phyloP scores from a whole-genome alignment of 2,329 filamentous ascomycete genomes.

The Nemania serpens region DNA sequence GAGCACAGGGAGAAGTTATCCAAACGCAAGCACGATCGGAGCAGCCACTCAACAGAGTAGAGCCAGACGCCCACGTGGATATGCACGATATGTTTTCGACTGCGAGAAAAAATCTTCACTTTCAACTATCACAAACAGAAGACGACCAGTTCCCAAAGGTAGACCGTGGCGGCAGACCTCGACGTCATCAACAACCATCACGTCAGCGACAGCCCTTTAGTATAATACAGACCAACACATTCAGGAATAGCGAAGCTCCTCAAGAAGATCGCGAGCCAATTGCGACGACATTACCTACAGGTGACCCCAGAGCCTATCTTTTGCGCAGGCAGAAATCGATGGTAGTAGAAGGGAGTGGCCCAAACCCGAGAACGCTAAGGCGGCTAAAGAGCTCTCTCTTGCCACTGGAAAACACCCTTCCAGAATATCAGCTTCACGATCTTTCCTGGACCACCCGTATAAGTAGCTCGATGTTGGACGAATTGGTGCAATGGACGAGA shows the following conservation, averaged over 20 bases:
- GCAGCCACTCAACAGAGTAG: not conserved
- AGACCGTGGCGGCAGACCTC: not conserved
- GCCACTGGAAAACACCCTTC: conserved; percentile 37
- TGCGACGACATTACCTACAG: conserved; percentile 34
- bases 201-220: conserved; percentile 18
- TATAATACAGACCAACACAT: conserved; percentile 15
- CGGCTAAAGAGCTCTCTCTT: conserved; percentile 39
- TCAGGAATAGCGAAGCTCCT: conserved; percentile 2
- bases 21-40: not conserved
- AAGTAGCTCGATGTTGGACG: conserved; percentile 22
- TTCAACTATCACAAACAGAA: conserved; percentile 26
- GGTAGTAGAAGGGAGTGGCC: conserved; percentile 24
- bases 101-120: conserved; percentile 24
- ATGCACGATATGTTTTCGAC: conserved; percentile 23
- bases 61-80: not conserved
- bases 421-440: conserved; percentile 30
- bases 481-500: conserved; percentile 14
- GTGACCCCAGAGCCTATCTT: conserved; percentile 42
- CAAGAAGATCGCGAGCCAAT: conserved; percentile 34
- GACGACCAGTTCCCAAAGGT: not conserved
- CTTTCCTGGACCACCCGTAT: conserved; percentile 20
- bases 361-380: conserved; percentile 31
- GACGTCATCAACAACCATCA: conserved; percentile 6
- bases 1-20: conserved; percentile 1
- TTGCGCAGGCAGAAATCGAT: conserved; percentile 41